Evolutionary conservation across 2,329 filamentous ascomycete genomes (phyloP).

Genomic region (Chrysosporium queenslandicum): DNA sequence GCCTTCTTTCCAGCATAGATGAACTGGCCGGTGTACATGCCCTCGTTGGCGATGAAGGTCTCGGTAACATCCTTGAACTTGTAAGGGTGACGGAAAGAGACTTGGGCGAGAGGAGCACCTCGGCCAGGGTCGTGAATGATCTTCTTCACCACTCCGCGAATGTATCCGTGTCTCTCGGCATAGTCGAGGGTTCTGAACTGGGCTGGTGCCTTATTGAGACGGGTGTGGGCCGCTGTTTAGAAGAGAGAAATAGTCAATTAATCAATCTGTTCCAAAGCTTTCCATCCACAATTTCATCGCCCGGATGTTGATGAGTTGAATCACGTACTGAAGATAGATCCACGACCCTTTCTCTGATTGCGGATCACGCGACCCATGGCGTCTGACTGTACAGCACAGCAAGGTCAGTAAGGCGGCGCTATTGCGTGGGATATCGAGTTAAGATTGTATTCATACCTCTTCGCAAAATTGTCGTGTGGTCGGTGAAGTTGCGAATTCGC

Average conservation of each 20-base stretch:
- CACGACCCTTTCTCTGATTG: slow-evolving; percentile 69
- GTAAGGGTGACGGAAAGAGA: slow-evolving; percentile 97
- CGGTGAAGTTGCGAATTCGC: slow-evolving; percentile 32
- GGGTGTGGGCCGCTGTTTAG: slow-evolving; percentile 61
- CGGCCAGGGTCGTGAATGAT: slow-evolving; percentile 98
- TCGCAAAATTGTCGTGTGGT: slow-evolving; percentile 34
- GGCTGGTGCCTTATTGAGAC: slow-evolving; percentile 88
- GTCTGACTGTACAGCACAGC: slow-evolving; percentile 32
- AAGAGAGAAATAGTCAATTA: slow-evolving; percentile 7
- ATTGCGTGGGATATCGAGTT: neutral
- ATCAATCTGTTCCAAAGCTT: slow-evolving; percentile 16
- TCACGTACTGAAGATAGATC: slow-evolving; percentile 64
- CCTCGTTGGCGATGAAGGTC: slow-evolving; percentile 99
- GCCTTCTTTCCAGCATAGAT: slow-evolving; percentile 99
- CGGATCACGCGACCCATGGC: slow-evolving; percentile 61
- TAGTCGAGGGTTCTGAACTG: slow-evolving; percentile 97
- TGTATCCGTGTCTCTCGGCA: slow-evolving; percentile 93
- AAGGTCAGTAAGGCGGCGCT: slow-evolving; percentile 28
- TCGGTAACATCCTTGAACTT: slow-evolving; percentile 94
- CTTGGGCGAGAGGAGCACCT: slow-evolving; percentile 93
- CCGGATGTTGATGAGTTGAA: slow-evolving; percentile 21
- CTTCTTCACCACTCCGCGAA: slow-evolving; percentile 94
- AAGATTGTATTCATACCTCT: slow-evolving; percentile 30
- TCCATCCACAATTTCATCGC: slow-evolving; percentile 13
- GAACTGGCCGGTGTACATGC: slow-evolving; percentile 99